Conservation (phyloP, 129 eudicot species). For the Arctium lappa region DNA sequence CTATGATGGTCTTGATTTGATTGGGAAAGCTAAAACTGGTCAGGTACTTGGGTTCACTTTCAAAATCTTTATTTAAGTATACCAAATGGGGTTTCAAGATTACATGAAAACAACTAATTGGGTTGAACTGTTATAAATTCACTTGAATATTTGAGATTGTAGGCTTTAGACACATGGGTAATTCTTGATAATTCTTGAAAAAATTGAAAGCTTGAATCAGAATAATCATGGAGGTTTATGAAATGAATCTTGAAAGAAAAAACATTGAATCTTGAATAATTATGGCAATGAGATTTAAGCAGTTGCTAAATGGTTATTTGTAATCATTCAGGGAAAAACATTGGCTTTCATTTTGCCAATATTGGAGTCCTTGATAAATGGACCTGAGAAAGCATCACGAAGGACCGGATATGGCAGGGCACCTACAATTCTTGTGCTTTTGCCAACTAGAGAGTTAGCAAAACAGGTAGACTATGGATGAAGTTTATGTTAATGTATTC, state of each 20-base stretch:
- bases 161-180: neutral
- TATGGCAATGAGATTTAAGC: neutral
- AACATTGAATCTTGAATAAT: neutral
- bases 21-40: conserved; percentile 94
- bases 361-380: conserved; percentile 75
- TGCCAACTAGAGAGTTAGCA: conserved; percentile 93
- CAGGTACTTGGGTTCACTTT: conserved; percentile 47
- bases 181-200: neutral
- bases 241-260: no score
- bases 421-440: conserved; percentile 81
- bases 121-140: neutral
- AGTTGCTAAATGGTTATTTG: neutral
- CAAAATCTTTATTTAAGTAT: neutral
- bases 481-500: neutral
- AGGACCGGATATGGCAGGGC: conserved; percentile 82
- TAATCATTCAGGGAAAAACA: conserved; percentile 67
- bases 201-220: neutral
- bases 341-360: conserved; percentile 89
- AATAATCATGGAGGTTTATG: neutral
- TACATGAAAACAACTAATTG: neutral
- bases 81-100: neutral
- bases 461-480: conserved; percentile 48
- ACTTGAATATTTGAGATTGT: neutral
- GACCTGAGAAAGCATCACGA: conserved; percentile 50
- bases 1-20: conserved; percentile 83